Conservation (phyloP, 2,329 filamentous ascomycete genomes). For the Triangularia setosa region DNA sequence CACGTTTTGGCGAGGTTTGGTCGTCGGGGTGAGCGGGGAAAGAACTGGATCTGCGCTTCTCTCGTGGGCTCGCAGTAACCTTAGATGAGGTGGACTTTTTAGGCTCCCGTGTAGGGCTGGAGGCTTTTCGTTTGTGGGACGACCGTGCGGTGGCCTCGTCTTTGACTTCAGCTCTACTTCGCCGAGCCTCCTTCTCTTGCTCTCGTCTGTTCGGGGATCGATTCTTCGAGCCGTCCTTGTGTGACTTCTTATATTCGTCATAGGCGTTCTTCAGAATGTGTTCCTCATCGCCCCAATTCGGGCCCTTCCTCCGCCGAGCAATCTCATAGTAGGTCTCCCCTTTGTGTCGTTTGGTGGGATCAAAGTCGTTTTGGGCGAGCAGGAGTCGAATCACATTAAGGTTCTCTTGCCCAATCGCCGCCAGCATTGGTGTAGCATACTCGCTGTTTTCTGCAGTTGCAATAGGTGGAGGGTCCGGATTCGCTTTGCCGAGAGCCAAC, state of each 20-base stretch:
- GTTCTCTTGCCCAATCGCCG: constrained; percentile 86
- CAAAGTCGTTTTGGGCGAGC: constrained; percentile 71
- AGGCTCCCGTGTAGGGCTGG: constrained; percentile 46
- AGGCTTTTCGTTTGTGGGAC: constrained; percentile 43
- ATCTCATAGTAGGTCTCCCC: constrained; percentile 85
- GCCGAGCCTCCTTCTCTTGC: constrained; percentile 41
- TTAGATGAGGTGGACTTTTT: constrained; percentile 41
- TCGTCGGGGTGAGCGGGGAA: constrained; percentile 44
- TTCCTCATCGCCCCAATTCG: constrained; percentile 86
- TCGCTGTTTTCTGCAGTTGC: constrained; percentile 51
- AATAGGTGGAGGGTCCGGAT: constrained; percentile 66
- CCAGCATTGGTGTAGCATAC: constrained; percentile 86
- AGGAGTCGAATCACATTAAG: constrained; percentile 79
- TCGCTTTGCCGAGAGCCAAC: constrained; percentile 62
- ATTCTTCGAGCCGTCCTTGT: constrained; percentile 45
- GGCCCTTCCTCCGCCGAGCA: constrained; percentile 74
- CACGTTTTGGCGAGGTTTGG: constrained; percentile 46
- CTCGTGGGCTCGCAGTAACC: constrained; percentile 42
- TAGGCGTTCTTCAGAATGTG: constrained; percentile 74
- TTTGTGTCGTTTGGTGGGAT: constrained; percentile 73
- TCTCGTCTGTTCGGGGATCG: constrained; percentile 48
- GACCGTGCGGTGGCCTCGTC: constrained; percentile 43
- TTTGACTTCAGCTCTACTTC: constrained; percentile 42
- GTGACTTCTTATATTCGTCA: constrained; percentile 56
- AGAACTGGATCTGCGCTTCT: constrained; percentile 46